phyloP scores from a whole-genome alignment of 352 stramenopile species.

The Pythium rhizo-oryzae region DNA sequence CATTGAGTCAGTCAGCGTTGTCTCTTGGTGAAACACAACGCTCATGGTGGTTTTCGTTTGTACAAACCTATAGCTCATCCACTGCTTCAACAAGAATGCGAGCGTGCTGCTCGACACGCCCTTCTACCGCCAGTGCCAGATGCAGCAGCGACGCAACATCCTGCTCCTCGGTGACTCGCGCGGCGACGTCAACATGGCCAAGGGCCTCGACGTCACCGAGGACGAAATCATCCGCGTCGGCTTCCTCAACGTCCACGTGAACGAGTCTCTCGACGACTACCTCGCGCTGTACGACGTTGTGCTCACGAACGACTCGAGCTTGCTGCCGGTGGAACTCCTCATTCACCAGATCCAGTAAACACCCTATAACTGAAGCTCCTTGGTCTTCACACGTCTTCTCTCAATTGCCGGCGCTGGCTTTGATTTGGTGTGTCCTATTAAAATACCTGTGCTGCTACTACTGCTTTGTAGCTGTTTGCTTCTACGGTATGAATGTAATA shows the following conservation, averaged over 20 bases:
- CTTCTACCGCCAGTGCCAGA: constrained; percentile 54
- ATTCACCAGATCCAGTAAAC: constrained; percentile 54
- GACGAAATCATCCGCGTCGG: constrained; percentile 70
- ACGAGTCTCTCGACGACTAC: constrained; percentile 70
- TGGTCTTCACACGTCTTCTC: too few species aligned
- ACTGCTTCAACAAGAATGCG: constrained; percentile 82
- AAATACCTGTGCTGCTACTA: too few species aligned
- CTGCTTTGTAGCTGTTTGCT: too few species aligned
- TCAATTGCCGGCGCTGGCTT: too few species aligned
- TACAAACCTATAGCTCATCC: constrained; percentile 51
- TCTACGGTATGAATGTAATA: too few species aligned
- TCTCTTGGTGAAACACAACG: too few species aligned
- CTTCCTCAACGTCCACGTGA: constrained; percentile 69
- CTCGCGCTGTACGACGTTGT: constrained; percentile 66
- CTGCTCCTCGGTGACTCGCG: constrained; percentile 67
- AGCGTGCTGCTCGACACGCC: constrained; percentile 61
- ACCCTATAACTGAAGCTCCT: too few species aligned
- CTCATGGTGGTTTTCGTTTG: too few species aligned
- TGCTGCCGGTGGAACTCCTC: constrained; percentile 49
- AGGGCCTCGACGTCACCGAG: constrained; percentile 46
- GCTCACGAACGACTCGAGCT: constrained; percentile 64
- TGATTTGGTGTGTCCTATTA: too few species aligned
- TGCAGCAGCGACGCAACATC: constrained; percentile 63
- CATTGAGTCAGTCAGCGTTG: too few species aligned
- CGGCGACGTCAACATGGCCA: constrained; percentile 59